A percentile compares a stretch with the other conserved stretches of the same genome.
phyloP scores from a whole-genome alignment of 371 early-diverging fungal species.

The Mucor velutinosus region DNA sequence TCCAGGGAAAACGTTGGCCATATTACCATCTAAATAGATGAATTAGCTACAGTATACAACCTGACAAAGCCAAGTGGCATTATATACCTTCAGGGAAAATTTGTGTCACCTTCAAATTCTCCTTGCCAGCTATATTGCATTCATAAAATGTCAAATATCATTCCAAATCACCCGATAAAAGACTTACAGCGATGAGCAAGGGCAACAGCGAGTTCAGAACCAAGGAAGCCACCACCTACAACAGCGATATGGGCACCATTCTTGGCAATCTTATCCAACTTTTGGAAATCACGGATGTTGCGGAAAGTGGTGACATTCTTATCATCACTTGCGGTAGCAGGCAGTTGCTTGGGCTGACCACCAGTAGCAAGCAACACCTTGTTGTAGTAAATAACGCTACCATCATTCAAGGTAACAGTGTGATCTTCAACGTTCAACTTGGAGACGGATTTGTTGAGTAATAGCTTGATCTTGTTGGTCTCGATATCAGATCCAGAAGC shows the following conservation, averaged over 20 bases:
- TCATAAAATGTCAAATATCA: neutral
- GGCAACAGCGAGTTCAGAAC: constrained; percentile 73
- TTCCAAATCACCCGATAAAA: neutral
- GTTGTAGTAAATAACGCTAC: constrained; percentile 63
- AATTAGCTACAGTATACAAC: neutral
- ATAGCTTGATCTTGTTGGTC: constrained; percentile 51
- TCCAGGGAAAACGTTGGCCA: constrained; percentile 72
- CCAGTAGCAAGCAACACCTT: constrained; percentile 79
- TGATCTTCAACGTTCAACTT: constrained; percentile 68
- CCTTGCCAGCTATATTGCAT: constrained; percentile 38
- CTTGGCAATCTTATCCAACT: constrained; percentile 56
- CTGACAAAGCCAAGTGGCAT: neutral
- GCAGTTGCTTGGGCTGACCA: constrained; percentile 64
- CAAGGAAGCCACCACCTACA: constrained; percentile 80
- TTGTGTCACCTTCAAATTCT: constrained; percentile 65
- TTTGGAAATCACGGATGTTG: constrained; percentile 63
- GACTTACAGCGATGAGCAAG: constrained; percentile 60
- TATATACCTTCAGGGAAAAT: constrained; percentile 66
- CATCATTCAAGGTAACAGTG: constrained; percentile 60
- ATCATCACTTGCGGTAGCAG: constrained; percentile 32
- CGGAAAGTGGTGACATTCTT: constrained; percentile 66
- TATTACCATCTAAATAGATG: constrained; percentile 57
- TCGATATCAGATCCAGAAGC: constrained; percentile 47
- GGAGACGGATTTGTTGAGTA: constrained; percentile 51
- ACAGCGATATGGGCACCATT: constrained; percentile 62